Percentiles rank a stretch among this genome's conserved stretches.
phyloP scores from a whole-genome alignment of 2,329 filamentous ascomycete species.

The Sporothrix pallida region DNA sequence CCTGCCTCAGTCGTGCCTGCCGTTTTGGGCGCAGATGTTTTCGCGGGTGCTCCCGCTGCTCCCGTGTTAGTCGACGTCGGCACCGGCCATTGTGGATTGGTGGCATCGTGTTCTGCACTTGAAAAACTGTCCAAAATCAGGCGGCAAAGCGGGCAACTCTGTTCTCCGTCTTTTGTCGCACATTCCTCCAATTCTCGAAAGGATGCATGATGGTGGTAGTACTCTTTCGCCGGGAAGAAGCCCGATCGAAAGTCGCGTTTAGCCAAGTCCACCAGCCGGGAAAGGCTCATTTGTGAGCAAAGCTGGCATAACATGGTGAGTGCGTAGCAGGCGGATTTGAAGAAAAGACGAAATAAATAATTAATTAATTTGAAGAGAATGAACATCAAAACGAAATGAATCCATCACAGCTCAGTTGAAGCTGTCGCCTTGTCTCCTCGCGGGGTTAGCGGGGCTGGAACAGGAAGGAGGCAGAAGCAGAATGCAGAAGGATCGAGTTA shows the following conservation, averaged over 20 bases:
- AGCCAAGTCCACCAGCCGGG: not conserved
- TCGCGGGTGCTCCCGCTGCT: not conserved
- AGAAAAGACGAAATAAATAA: no score
- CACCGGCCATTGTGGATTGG: conserved; percentile 8
- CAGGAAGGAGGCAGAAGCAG: no score
- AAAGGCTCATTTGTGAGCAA: not conserved
- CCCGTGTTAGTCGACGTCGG: not conserved
- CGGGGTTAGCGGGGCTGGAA: not conserved
- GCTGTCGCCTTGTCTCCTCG: no score
- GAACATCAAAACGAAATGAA: no score
- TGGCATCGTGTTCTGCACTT: not conserved
- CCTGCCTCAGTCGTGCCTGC: not conserved
- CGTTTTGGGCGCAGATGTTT: not conserved
- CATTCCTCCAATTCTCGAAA: conserved; percentile 24
- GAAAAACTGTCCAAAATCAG: conserved; percentile 10
- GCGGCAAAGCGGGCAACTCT: conserved; percentile 5
- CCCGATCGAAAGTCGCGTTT: conserved; percentile 13
- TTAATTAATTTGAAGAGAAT: no score
- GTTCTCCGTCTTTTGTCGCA: not conserved
- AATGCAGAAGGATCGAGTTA: not conserved
- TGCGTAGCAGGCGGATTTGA: no score
- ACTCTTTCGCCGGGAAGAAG: conserved; percentile 14
- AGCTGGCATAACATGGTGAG: not conserved
- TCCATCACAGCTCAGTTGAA: no score
- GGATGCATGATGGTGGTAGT: conserved; percentile 25